Percentiles rank a stretch among this genome's conserved stretches.
phyloP scores from a whole-genome alignment of 2,329 filamentous ascomycete species.

The Sporothrix pallida region DNA sequence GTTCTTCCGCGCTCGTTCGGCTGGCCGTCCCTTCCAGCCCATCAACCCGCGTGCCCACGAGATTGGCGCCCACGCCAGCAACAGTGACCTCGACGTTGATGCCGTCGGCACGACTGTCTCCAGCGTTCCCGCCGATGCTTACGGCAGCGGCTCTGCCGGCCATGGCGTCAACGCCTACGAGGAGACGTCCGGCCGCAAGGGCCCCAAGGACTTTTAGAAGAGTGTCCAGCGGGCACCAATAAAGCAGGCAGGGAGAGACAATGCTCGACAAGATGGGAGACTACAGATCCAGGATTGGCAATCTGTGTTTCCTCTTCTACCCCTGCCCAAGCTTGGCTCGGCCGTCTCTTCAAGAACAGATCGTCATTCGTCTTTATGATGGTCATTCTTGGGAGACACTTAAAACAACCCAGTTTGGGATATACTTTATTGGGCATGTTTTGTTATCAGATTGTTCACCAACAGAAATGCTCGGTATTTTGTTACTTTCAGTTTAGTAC shows the following conservation, averaged over 20 bases:
- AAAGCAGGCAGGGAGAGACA: not conserved
- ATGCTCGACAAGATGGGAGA: not conserved
- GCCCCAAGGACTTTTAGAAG: conserved; percentile 23
- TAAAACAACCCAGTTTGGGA: too few species aligned
- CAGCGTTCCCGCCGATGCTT: not conserved
- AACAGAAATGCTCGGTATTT: not conserved
- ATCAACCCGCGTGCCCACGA: conserved; percentile 54
- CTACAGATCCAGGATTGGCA: not conserved
- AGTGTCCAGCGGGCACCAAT: not conserved
- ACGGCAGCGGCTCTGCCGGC: not conserved
- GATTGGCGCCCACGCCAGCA: conserved; percentile 6
- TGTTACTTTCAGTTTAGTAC: not conserved
- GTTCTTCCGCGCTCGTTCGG: conserved; percentile 61
- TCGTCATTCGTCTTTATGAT: not conserved
- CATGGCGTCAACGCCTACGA: conserved; percentile 3
- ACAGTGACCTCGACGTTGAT: conserved; percentile 18
- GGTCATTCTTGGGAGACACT: too few species aligned
- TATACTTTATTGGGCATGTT: not conserved
- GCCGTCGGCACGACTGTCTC: not conserved
- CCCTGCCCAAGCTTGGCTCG: not conserved
- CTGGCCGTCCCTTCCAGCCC: conserved; percentile 68
- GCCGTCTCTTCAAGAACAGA: not conserved
- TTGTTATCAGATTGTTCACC: not conserved
- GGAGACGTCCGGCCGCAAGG: conserved; percentile 26
- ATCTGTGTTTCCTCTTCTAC: not conserved